These are phyloP conservation scores for Penicillium desertorum DNA, from an alignment of 495 filamentous ascomycete species.

Conservation along the genomic window DNA sequence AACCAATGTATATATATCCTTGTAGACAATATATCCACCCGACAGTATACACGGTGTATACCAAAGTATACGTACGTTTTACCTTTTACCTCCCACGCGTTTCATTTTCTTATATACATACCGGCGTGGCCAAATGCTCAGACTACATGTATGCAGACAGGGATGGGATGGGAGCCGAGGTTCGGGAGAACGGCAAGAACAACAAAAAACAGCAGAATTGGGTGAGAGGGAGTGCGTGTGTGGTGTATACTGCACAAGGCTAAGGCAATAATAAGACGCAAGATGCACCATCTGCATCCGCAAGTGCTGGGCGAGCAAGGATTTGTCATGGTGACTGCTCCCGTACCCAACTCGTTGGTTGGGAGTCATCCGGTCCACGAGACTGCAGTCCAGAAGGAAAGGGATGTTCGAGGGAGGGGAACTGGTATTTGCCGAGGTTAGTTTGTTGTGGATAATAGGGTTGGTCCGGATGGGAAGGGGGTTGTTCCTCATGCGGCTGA, in stretches of 20 bases:
- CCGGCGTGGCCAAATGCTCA: not conserved
- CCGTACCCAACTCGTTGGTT: constrained; percentile 9
- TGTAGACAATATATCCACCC: not conserved
- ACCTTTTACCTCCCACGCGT: not conserved
- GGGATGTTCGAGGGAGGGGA: not conserved
- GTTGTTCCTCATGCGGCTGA: constrained; percentile 7
- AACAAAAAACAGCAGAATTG: not conserved
- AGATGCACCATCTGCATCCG: not conserved
- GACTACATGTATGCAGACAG: not conserved
- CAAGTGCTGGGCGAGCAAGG: not conserved
- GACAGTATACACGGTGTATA: not conserved
- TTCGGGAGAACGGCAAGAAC: not conserved
- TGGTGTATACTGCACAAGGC: not conserved
- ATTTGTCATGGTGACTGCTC: constrained; percentile 5
- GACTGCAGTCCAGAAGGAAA: constrained; percentile 13
- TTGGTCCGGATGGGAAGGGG: constrained; percentile 11
- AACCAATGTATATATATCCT: not conserved
- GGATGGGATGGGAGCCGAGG: not conserved
- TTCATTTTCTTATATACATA: not conserved
- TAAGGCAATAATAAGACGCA: not conserved
- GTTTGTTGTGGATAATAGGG: not conserved
- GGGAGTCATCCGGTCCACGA: constrained; percentile 14
- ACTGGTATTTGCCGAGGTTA: constrained; percentile 10
- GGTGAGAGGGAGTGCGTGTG: not conserved
- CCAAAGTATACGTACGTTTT: not conserved